These are phyloP conservation scores for Cicer arietinum DNA, from an alignment of 306 rosid species.

Conservation along the genomic window DNA sequence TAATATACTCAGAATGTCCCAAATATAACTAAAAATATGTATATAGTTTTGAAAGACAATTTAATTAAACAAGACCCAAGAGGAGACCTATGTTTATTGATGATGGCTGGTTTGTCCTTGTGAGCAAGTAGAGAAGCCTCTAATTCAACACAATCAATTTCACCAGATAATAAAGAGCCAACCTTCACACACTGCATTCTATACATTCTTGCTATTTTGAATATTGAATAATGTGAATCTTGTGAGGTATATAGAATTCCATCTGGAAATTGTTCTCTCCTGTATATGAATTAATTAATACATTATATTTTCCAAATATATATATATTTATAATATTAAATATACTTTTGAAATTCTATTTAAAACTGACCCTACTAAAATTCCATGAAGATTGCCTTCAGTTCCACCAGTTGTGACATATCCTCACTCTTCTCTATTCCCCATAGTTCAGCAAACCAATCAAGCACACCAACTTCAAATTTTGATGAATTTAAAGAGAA, in stretches of 20 bases:
- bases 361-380: conserved; percentile 63
- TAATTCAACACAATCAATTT: conserved; percentile 65
- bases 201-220: conserved; percentile 75
- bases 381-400: conserved; percentile 79
- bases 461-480: conserved; percentile 71
- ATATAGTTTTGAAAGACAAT: not conserved
- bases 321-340: no score
- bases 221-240: conserved; percentile 72
- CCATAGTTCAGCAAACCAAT: conserved; percentile 81
- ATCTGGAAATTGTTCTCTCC: conserved; percentile 71
- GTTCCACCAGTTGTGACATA: conserved; percentile 77
- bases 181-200: conserved; percentile 73
- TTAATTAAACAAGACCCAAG: not conserved
- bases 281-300: conserved; percentile 14
- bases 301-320: no score
- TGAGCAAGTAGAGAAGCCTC: conserved; percentile 53
- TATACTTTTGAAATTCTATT: no score
- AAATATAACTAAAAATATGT: no score
- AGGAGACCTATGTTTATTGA: conserved; percentile 66
- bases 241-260: conserved; percentile 71
- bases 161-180: conserved; percentile 61
- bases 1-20: no score
- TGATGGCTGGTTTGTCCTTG: conserved; percentile 74
- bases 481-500: conserved; percentile 63
- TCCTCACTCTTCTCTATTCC: conserved; percentile 69